Evolutionary conservation across 352 stramenopile species (phyloP), one percentile per base, ranked within the genome.

Genomic region (Pythium graminicola): DNA sequence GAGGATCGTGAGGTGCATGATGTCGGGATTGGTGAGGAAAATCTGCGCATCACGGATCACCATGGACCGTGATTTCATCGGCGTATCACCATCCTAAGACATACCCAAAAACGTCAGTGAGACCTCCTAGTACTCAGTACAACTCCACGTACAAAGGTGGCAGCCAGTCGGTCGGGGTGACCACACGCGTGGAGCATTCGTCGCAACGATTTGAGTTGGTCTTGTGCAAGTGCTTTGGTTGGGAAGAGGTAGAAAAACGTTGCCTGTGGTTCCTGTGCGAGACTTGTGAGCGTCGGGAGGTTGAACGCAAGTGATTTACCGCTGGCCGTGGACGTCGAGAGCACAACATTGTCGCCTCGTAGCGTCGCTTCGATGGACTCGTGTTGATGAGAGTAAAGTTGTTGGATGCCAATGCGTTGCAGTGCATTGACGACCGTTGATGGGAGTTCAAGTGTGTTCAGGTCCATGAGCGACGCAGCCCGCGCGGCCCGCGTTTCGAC

Each of bases 11-110:
- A 96, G 78, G 67, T 99, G 96, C 14, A 99, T 75, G 61, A 98
- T 99, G 65, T 99, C 97, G 24, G 96, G 96, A 70, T 99, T 99
- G 4, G 95, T 99, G n/a, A 99, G 70, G 46, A 99, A 95, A 33
- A 99, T 84, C 39, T 97, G 88, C 9, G 85, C 85, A 19, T 95
- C 72, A 10, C 70, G 68, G 20, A 89, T 85, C 23, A 98, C 77
- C 38, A 76, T 73, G 20, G 77, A 80, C 6, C 96, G 84, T 41
- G 90, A 76, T 50, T 81, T 80, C 68, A 97, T 94, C 8, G 81
- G 69, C 6, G 93, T 98, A 64, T 99, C 96, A 13, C 96, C 96
- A 65, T 99, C 96, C 82, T 93, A 54, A 8, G 56, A n/a, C n/a
- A 39, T 44, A 38, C 43, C 20, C 17, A 52, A 6, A 9, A 45